Base-by-base conservation (phyloP, 2,329 filamentous ascomycete genomes). In the Westerdykella sp. region DNA sequence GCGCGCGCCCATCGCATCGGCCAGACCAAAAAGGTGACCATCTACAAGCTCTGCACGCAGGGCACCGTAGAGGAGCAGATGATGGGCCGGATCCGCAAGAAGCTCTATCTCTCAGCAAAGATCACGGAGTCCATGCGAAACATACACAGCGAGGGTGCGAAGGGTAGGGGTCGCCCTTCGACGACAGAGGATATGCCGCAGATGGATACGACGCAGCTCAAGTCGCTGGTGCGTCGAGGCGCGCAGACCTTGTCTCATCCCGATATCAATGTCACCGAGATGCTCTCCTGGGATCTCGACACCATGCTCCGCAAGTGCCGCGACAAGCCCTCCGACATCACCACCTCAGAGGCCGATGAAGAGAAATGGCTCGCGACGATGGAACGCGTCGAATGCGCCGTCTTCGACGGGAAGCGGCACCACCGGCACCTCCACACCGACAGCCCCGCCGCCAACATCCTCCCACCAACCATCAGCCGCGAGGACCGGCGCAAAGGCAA, bases 1-100 rank as follows among this genome's bases (percentile, higher is more conserved):
- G 73, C 75, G 3, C 65, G 76, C 21, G 73, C 75, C 0, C 75
- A 79, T 44, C 67, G 76, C 1, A 78, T 79, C 32, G 76, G 76
- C 0, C 76, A 79, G 53, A 76, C 68, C 0, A 67, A 73, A 42
- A 70, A 72, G 12, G 76, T 79, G 0, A 76, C 73, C 0, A 67
- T 80, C 6, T 79, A 78, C 58, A 77, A 78, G 49, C 61, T 80
- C 0, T 76, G 75, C 46, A 75, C 77, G 0, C 73, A 73, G 42
- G 77, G 77, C 1, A 80, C 77, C 0, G 74, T 80, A 0, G 77
- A 80, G 47, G 74, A 78, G 47, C 77, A 80, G 44, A 80, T 80
- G 74, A 69, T 76, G 57, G 70, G 74, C 0, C 66, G 76, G 1
- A 74, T 79, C n/a, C 68, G 72, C 6, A 82, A 82, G 67, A 83